Base-by-base conservation (phyloP, 2,329 filamentous ascomycete species). In the Nannizzia gypsea region DNA sequence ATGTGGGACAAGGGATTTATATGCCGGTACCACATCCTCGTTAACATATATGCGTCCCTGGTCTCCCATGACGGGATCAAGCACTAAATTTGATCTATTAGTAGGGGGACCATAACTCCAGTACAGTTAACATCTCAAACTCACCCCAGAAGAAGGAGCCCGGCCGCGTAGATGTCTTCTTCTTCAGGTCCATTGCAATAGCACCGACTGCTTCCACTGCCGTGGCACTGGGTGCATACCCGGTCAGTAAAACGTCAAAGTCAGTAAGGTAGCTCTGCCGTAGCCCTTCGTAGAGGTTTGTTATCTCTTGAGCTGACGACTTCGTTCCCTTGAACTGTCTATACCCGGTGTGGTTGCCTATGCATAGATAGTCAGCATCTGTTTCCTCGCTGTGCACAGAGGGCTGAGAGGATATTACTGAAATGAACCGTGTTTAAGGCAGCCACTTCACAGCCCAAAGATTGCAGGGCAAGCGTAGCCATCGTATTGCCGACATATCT, bases 401-500 rank as follows among this genome's bases (percentile, higher is more conserved):
- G 42, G 22, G 17, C 3, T 20, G 17, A 28, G 42, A 40, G 48
- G 24, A 28, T 76, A 86, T 73, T 78, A 96, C 92, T 97, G 77
- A 96, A 99, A 68, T 99, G 88, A 5, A 99, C 93, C 0, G 93
- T 99, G 72, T 99, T 96, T 68, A 99, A 81, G 1, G 90, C 89
- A 6, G 90, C 88, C 5, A 96, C 92, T 68, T 99, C 92, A 70
- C 90, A 96, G 55, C 93, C 93, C 57, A 99, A 77, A 0, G 88
- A 87, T 73, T 99, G 92, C 81, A 99, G 87, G 65, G 91, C 89
- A 70, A 96, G 95, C 1, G 90, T 90, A 46, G 91, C 91, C 80
- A 99, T 96, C 69, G 92, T 96, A 73, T 99, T 99, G 57, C 93
- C 93, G 66, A 99, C 93, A 81, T 96, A 92, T 71, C 93, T 96